Conservation (phyloP, 2,329 filamentous ascomycete genomes). For the Xylaria sp. region DNA sequence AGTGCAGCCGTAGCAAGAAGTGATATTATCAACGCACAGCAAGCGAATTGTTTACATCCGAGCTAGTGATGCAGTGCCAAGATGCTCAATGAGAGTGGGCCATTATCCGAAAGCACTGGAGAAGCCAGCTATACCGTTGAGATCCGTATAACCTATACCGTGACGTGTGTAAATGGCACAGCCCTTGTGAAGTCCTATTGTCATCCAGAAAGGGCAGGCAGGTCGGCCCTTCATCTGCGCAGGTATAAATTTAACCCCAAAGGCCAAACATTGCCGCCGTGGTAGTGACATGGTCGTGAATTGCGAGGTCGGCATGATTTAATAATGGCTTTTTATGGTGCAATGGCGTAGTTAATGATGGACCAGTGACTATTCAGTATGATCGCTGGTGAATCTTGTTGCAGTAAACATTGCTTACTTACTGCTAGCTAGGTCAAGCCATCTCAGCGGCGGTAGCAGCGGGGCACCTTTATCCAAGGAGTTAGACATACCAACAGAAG, state of each 20-base stretch:
- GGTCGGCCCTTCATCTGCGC: background rate
- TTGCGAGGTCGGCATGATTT: background rate
- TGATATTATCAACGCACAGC: constrained; percentile 11
- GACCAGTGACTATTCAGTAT: background rate
- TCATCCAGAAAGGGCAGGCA: constrained; percentile 1
- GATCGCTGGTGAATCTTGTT: background rate
- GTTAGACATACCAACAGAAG: background rate
- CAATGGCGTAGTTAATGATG: background rate
- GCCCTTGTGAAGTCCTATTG: background rate
- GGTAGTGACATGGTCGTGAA: background rate
- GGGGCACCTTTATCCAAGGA: background rate
- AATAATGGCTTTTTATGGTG: background rate
- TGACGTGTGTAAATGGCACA: background rate
- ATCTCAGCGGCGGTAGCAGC: background rate
- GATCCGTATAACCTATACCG: background rate
- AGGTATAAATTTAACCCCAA: background rate
- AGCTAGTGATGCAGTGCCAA: constrained; percentile 1
- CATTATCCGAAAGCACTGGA: background rate
- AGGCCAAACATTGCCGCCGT: background rate
- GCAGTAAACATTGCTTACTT: background rate
- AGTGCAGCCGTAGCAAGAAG: background rate
- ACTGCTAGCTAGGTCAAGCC: background rate
- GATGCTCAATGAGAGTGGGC: background rate
- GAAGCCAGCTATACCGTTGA: constrained; percentile 3
- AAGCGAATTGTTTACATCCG: constrained; percentile 17